Evolutionary conservation across 306 rosid genomes (phyloP).

Genomic region (Canavalia ensiformis): DNA sequence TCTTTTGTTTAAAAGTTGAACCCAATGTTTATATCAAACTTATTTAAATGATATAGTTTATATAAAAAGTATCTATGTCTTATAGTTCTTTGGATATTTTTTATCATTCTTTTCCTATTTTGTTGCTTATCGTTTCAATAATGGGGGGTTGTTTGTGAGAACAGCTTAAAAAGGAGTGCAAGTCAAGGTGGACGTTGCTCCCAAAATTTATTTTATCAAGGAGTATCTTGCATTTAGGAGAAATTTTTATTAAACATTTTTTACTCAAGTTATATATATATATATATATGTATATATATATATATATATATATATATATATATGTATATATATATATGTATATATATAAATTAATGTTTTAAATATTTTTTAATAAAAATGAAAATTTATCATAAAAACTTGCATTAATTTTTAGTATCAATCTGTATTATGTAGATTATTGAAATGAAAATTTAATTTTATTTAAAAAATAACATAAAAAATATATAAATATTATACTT

Average conservation of each 20-base stretch:
- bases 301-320: background rate
- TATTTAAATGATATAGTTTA: background rate
- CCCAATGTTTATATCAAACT: background rate
- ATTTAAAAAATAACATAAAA: too few relatives aligned
- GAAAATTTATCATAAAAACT: too few relatives aligned
- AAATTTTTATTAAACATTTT: background rate
- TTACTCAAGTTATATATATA: background rate
- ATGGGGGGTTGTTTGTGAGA: background rate
- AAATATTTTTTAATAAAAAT: too few relatives aligned
- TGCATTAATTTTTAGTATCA: too few relatives aligned
- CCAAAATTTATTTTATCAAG: background rate
- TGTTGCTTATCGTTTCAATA: background rate
- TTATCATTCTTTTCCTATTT: background rate
- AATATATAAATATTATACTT: too few relatives aligned
- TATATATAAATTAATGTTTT: too few relatives aligned
- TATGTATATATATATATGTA: too few relatives aligned
- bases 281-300: too few relatives aligned
- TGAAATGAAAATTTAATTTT: too few relatives aligned
- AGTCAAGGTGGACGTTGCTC: background rate
- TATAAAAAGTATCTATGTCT: background rate
- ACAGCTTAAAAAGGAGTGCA: background rate
- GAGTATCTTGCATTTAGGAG: background rate
- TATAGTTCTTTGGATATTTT: background rate
- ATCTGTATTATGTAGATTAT: too few relatives aligned
- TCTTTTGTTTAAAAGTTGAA: conserved; percentile 15